Conservation (phyloP, 495 filamentous ascomycete species). For the Lophium mytilinum region DNA sequence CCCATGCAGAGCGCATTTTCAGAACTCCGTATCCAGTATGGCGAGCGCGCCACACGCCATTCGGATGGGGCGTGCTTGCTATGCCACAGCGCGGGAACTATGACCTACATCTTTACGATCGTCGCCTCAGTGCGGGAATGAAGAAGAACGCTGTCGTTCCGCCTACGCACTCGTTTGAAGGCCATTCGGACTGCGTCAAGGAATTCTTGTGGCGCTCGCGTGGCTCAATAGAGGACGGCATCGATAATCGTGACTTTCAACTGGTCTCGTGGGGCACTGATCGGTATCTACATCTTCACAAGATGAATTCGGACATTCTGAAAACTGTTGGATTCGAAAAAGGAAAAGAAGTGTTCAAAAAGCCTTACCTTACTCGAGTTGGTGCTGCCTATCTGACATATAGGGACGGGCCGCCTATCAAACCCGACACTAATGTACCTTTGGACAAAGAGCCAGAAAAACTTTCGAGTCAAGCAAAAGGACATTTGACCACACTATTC, state of each 20-base stretch:
- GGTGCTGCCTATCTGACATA: conserved; percentile 84
- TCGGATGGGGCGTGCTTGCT: conserved; percentile 76
- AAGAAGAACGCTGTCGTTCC: conserved; percentile 40
- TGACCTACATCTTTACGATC: conserved; percentile 79
- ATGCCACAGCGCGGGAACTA: conserved; percentile 87
- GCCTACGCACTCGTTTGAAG: conserved; percentile 65
- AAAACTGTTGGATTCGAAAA: conserved; percentile 68
- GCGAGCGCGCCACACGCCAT: conserved; percentile 90
- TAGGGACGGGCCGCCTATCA: conserved; percentile 7
- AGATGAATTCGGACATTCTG: conserved; percentile 55
- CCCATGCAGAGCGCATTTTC: conserved; percentile 65
- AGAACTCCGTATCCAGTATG: conserved; percentile 80
- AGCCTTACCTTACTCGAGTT: conserved; percentile 66
- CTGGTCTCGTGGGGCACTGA: conserved; percentile 90
- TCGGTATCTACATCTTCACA: conserved; percentile 70
- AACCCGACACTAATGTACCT: not conserved
- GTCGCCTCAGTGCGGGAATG: conserved; percentile 42
- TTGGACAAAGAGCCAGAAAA: not conserved
- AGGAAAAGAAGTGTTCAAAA: conserved; percentile 54
- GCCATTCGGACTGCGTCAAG: conserved; percentile 67
- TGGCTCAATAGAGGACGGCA: conserved; percentile 57
- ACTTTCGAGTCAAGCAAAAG: not conserved
- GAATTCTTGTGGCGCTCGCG: conserved; percentile 89
- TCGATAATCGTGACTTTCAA: conserved; percentile 88
- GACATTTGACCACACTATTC: conserved; percentile 3